phyloP scores from a whole-genome alignment of 768 basidiomycete species.

The Lentinula guzmanii region DNA sequence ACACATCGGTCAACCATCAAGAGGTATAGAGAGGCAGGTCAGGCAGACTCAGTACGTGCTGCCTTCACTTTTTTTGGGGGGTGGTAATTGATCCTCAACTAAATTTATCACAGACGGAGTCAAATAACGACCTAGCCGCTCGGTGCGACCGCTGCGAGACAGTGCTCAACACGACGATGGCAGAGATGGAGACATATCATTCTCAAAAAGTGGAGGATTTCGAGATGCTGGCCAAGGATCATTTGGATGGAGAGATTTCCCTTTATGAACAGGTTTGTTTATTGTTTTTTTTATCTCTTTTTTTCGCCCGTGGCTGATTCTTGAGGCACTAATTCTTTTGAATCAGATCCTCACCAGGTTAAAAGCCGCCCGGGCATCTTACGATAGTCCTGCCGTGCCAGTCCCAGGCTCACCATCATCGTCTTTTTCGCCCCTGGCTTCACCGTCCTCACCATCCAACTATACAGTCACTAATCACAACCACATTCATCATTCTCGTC shows the following conservation, averaged over 20 bases:
- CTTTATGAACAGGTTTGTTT: conserved; percentile 61
- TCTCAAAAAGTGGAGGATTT: conserved; percentile 71
- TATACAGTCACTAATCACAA: neutral
- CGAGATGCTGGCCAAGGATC: conserved; percentile 47
- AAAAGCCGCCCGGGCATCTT: conserved; percentile 41
- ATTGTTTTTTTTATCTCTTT: neutral
- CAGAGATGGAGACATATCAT: conserved; percentile 81
- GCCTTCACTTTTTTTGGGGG: neutral
- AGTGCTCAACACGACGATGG: conserved; percentile 82
- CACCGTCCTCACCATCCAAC: neutral
- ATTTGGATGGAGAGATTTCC: conserved; percentile 74
- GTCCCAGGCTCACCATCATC: neutral
- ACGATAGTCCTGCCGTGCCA: conserved; percentile 36
- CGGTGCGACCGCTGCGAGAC: conserved; percentile 81
- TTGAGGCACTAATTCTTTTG: neutral
- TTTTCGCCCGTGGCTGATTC: neutral
- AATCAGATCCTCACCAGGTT: conserved; percentile 54
- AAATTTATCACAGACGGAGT: conserved; percentile 33
- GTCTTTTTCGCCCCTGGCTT: neutral
- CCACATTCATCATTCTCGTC: neutral
- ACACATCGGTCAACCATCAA: conserved; percentile 67
- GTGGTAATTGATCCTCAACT: neutral
- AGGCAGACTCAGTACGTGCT: conserved; percentile 25
- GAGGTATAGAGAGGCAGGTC: conserved; percentile 52
- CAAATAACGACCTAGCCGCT: conserved; percentile 52